phyloP scores from a whole-genome alignment of 495 filamentous ascomycete genomes.

The Cenococcum geophilum region DNA sequence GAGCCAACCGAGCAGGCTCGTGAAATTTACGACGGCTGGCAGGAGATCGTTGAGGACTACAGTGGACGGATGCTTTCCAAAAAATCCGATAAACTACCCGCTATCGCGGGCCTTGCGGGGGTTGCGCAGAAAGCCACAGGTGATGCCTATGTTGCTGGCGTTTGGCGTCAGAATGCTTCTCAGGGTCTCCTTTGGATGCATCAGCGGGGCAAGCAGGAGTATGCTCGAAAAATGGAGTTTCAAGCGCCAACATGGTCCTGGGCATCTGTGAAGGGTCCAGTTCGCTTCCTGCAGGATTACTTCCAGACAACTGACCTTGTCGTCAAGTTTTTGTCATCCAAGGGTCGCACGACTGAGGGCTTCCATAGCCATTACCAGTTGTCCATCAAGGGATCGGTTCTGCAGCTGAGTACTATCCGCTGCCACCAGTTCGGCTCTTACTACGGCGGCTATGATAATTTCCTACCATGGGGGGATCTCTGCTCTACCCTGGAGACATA shows the following conservation, averaged over 20 bases:
- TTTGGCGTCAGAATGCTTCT: not conserved
- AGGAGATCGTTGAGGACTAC: slow-evolving; percentile 7
- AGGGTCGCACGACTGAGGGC: not conserved
- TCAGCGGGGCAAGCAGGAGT: slow-evolving; percentile 1
- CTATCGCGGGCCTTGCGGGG: slow-evolving; percentile 1
- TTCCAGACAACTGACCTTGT: not conserved
- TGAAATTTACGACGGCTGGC: not conserved
- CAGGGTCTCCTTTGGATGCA: slow-evolving; percentile 9
- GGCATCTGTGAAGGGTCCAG: slow-evolving; percentile 2
- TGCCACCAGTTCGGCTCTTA: slow-evolving; percentile 3
- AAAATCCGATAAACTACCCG: not conserved
- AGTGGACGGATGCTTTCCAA: not conserved
- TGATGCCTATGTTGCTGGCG: not conserved
- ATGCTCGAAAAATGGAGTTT: slow-evolving; percentile 6
- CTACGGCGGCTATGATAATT: slow-evolving; percentile 3
- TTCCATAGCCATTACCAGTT: not conserved
- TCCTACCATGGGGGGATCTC: not conserved
- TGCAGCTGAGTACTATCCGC: slow-evolving; percentile 1
- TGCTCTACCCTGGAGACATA: slow-evolving; percentile 1
- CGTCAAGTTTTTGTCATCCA: not conserved
- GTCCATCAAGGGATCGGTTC: slow-evolving; percentile 4
- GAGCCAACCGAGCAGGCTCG: not conserved
- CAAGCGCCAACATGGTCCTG: slow-evolving; percentile 8
- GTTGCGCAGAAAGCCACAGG: not conserved
- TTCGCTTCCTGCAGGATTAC: slow-evolving; percentile 1